A percentile compares a stretch with the other conserved stretches of the same genome.
Evolutionary conservation across 2,329 filamentous ascomycete species (phyloP).

Genomic region (Alternaria infectoria): DNA sequence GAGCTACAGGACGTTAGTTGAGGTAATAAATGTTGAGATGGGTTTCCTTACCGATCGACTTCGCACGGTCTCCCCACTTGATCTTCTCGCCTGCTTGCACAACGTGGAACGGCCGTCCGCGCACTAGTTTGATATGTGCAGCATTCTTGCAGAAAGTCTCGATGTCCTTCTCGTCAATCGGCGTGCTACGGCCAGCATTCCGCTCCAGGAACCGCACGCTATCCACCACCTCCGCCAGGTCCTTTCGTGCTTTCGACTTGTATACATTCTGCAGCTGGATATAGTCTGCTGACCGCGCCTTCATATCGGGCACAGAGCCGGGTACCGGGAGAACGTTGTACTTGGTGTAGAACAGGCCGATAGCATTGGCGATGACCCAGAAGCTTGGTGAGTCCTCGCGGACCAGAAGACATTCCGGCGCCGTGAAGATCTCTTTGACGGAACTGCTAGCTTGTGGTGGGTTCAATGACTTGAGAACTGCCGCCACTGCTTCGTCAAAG

Average conservation of each 20-base stretch:
- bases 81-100: conserved; percentile 51
- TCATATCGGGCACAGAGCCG: conserved; percentile 95
- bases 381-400: conserved; percentile 67
- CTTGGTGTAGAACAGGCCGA: conserved; percentile 76
- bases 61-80: conserved; percentile 57
- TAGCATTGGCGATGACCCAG: conserved; percentile 85
- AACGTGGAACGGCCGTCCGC: conserved; percentile 63
- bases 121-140: conserved; percentile 87
- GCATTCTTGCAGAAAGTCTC: conserved; percentile 96
- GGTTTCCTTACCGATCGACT: conserved; percentile 58
- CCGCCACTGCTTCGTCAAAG: conserved; percentile 87
- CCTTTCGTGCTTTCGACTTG: conserved; percentile 82
- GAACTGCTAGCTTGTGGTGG: conserved; percentile 70
- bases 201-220: conserved; percentile 65
- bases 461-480: conserved; percentile 86
- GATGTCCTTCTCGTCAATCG: conserved; percentile 74
- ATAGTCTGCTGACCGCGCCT: conserved; percentile 89
- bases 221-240: conserved; percentile 75
- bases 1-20: conserved; percentile 31
- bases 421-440: conserved; percentile 79
- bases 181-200: conserved; percentile 53
- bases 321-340: conserved; percentile 80
- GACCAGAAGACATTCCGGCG: conserved; percentile 63
- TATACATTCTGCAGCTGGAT: conserved; percentile 91
- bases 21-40: background rate